Evolutionary conservation across 306 rosid species (phyloP), one percentile per base, ranked within the genome.

Genomic region (Neltuma alba): DNA sequence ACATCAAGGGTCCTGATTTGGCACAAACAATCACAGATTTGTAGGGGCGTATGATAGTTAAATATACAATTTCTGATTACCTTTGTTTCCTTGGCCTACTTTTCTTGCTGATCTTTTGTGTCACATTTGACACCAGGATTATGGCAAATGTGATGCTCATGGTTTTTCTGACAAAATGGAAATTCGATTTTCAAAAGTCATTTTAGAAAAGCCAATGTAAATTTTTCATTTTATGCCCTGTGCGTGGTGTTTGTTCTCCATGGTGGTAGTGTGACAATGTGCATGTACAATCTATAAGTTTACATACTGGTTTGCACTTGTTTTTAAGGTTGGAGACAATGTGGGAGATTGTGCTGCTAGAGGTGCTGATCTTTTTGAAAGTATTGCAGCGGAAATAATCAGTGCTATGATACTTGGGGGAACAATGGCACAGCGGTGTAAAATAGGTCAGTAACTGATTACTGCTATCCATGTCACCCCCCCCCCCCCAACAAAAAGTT

Each of bases 391-490:
- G 66, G 99, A 95, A 87, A 95, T 95, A 84, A 93, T 93, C 72
- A 95, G 99, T 87, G 99, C 99, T 70, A 95, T 95, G 99, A 95
- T 95, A 81, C 98, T 95, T 70, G 99, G 99, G 48, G 98, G 91
- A 89, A 87, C 99, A 69, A 92, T 95, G 99, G 99, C 99, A 47
- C 84, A 88, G 36, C 92, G 89, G 41, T 95, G 98, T 90, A 95
- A 93, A 95, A 90, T 95, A 27, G 96, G 99, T 78, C 74, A 83
- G 89, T 81, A 15, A 71, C 38, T 71, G 25, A 74, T 52, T 71
- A 20, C 18, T 23, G 30, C 38, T 62, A 72, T 82, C 52, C 40
- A 48, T 68, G 66, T 78, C 63, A 38, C 68, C 67, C 62, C 47
- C 67, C 42, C 63, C 45, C 57, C 74, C 41, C 80, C 41, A 6